Conservation (phyloP, 441 rosid genomes). For the California macrophylla region DNA sequence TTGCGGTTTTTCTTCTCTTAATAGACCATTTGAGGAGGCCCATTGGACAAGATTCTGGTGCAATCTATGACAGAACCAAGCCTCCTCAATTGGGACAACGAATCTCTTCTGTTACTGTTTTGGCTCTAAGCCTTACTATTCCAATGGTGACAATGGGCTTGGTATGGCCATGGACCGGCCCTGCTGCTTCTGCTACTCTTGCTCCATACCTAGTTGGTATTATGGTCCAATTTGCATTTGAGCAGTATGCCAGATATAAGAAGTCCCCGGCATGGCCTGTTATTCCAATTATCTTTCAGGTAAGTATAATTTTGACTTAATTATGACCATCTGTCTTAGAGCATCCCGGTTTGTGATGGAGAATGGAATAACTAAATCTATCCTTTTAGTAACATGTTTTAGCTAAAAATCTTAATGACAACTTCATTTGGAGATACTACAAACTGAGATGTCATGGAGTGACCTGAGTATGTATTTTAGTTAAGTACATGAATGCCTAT, state of each 20-base stretch:
- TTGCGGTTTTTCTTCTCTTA: slow-evolving; percentile 63
- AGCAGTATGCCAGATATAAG: slow-evolving; percentile 58
- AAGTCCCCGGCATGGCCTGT: slow-evolving; percentile 73
- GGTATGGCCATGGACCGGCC: slow-evolving; percentile 99
- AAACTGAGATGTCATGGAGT: background rate
- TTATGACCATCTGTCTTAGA: background rate
- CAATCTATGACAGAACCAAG: slow-evolving; percentile 17
- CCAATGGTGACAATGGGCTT: slow-evolving; percentile 98
- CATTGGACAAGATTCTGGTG: slow-evolving; percentile 18
- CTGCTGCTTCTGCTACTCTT: slow-evolving; percentile 95
- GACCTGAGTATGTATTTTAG: background rate
- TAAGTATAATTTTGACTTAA: slow-evolving; percentile 23
- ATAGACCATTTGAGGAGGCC: slow-evolving; percentile 55
- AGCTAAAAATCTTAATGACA: background rate
- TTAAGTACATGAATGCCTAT: background rate
- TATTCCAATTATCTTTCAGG: slow-evolving; percentile 85
- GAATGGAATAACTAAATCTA: background rate
- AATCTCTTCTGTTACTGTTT: slow-evolving; percentile 69
- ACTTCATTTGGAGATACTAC: background rate
- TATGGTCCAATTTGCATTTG: slow-evolving; percentile 85
- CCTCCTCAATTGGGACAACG: slow-evolving; percentile 54
- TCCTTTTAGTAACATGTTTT: background rate
- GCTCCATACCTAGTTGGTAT: slow-evolving; percentile 97
- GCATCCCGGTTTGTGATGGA: background rate
- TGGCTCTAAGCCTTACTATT: slow-evolving; percentile 77